A percentile compares a stretch with the other conserved stretches of the same genome.
Evolutionary conservation across 176 grass and related monocot genomes (phyloP).

Genomic region (Thinopyrum elongatum): DNA sequence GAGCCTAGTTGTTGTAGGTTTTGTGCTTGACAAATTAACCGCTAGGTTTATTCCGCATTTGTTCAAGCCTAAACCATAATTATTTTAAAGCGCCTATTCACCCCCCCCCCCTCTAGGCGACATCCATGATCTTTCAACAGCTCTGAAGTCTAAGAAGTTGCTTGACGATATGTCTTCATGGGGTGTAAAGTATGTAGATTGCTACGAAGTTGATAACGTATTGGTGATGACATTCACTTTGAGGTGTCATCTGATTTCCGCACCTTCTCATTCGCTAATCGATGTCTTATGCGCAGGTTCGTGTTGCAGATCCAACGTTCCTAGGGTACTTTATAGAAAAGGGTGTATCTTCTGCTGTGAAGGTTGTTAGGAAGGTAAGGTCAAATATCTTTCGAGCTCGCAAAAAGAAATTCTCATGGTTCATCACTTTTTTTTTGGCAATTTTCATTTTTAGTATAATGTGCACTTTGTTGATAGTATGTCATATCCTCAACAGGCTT

Average conservation of each 20-base stretch:
- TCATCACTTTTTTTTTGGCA: not conserved
- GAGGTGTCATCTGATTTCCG: not conserved
- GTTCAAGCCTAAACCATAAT: too few relatives aligned
- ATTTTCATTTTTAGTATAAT: not conserved
- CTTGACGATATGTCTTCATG: conserved; percentile 82
- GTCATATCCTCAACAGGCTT: conserved; percentile 58
- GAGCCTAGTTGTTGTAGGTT: too few relatives aligned
- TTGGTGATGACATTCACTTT: conserved; percentile 51
- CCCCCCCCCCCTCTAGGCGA: too few relatives aligned
- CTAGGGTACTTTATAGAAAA: conserved; percentile 98
- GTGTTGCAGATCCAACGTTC: conserved; percentile 94
- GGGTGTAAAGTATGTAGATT: conserved; percentile 92
- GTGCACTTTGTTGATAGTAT: not conserved
- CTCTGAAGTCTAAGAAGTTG: conserved; percentile 75
- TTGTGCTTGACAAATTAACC: too few relatives aligned
- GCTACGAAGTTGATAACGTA: conserved; percentile 91
- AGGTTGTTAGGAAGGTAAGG: conserved; percentile 92
- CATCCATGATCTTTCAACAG: too few relatives aligned
- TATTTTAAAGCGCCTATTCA: too few relatives aligned
- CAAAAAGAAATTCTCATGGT: not conserved
- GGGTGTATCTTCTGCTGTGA: conserved; percentile 76
- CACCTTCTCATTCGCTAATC: conserved; percentile 37
- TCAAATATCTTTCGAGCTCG: not conserved
- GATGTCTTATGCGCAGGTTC: conserved; percentile 54
- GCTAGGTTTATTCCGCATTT: too few relatives aligned